Conservation (phyloP, 1,284 basidiomycete species). For the Austroboletus niveus region DNA sequence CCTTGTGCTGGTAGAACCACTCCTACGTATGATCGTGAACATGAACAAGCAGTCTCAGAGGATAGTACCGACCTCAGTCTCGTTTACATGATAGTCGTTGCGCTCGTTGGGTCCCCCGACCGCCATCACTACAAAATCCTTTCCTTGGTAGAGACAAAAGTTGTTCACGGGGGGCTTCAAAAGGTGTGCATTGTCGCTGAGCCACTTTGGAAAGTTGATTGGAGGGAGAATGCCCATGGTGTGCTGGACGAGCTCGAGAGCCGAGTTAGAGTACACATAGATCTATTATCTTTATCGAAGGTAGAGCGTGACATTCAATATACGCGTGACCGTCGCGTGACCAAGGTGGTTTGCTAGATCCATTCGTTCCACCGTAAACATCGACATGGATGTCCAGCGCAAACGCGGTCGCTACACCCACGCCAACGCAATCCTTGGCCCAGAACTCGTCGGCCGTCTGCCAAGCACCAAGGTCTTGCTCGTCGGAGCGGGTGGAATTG, state of each 20-base stretch:
- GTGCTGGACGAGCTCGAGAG: not conserved
- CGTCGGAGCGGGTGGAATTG: constrained; percentile 97
- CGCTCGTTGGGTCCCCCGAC: constrained; percentile 92
- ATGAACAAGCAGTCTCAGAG: not conserved
- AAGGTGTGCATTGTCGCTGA: constrained; percentile 73
- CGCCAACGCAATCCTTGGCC: constrained; percentile 72
- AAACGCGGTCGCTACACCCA: constrained; percentile 40
- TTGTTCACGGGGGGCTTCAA: constrained; percentile 91
- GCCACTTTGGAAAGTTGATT: constrained; percentile 85
- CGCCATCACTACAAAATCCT: constrained; percentile 88
- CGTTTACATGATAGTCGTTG: constrained; percentile 91
- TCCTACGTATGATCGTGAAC: constrained; percentile 49
- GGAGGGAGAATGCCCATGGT: constrained; percentile 67
- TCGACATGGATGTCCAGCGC: constrained; percentile 12
- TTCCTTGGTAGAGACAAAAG: constrained; percentile 82
- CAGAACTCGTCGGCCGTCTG: constrained; percentile 60
- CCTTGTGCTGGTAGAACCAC: constrained; percentile 96
- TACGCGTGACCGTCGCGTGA: constrained; percentile 28
- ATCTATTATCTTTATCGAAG: no score
- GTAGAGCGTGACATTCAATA: constrained; percentile 8
- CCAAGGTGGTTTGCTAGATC: no score
- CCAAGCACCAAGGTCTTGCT: constrained; percentile 75
- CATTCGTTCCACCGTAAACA: no score
- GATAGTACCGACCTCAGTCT: constrained; percentile 66
- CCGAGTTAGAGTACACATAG: no score